phyloP scores from a whole-genome alignment of 805 yeast species.

The Kurtzmaniella fragi region DNA sequence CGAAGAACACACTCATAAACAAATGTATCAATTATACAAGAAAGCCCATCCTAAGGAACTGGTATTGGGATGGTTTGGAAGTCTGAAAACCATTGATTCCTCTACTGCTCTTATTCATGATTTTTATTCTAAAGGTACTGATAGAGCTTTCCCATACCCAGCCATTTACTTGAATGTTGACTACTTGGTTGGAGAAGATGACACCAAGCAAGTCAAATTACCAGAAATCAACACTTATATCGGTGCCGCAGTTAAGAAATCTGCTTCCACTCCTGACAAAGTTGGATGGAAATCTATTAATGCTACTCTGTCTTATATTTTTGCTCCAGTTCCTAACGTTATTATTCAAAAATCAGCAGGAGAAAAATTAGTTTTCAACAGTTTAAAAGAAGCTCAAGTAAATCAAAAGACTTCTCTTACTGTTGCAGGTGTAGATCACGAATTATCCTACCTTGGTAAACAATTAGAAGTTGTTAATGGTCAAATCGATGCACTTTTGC shows the following conservation, averaged over 20 bases:
- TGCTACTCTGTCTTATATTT: constrained; percentile 46
- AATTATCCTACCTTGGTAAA: constrained; percentile 40
- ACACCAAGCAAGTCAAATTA: constrained; percentile 35
- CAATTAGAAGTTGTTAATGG: constrained; percentile 43
- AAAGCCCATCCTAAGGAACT: constrained; percentile 73
- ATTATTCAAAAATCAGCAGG: constrained; percentile 37
- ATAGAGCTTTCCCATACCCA: constrained; percentile 68
- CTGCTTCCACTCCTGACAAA: constrained; percentile 8
- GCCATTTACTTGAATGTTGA: constrained; percentile 76
- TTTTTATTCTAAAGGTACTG: constrained; percentile 64
- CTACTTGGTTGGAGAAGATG: constrained; percentile 42
- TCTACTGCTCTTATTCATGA: constrained; percentile 77
- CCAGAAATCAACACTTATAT: constrained; percentile 66
- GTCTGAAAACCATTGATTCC: constrained; percentile 56
- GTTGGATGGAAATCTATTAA: constrained; percentile 37
- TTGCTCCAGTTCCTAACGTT: constrained; percentile 70
- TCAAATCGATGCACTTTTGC: constrained; percentile 46
- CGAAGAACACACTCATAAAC: constrained; percentile 70
- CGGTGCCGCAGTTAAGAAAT: constrained; percentile 66
- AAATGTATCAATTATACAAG: constrained; percentile 66
- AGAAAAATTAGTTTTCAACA: constrained; percentile 56
- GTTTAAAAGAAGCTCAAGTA: constrained; percentile 31
- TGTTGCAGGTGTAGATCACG: constrained; percentile 32
- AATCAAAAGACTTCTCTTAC: constrained; percentile 21
- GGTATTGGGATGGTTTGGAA: constrained; percentile 83